Base-by-base conservation (phyloP, 1,284 basidiomycete genomes). In the Austropuccinia psidii region DNA sequence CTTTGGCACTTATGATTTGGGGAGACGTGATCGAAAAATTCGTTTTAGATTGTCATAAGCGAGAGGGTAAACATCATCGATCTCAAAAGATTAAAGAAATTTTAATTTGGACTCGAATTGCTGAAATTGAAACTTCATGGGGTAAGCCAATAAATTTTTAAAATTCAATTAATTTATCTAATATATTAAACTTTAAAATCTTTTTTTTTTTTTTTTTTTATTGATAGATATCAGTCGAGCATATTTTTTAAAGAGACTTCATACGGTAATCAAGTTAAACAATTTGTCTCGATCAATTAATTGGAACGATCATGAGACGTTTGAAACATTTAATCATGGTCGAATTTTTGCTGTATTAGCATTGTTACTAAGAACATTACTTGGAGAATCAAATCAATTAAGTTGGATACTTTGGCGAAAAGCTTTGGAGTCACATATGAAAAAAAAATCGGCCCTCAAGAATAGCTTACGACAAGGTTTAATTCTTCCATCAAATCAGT, bases 71-170 rank as follows among this genome's bases (percentile, higher is more conserved):
- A 52, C 62, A 49, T 1, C 37, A n/a, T 37, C 27, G 47, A 37
- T 37, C 49, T 15, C 47, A 37, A 13, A 31, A 69, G 31, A 58
- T 49, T 7, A 76, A 77, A 39, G 57, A 61, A 31, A 75, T 77
- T 3, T 73, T 74, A 24, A 76, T 74, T 0, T 78, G 77, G 77
- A 73, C 76, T 17, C 70, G 76, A 45, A 74, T 77, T 27, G 77
- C 77, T 0, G 77, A 78, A 58, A 77, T 77, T 9, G 77, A 78
- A 55, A 73, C 75, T 37, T 76, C 70, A 15, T 61, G 76, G 39
- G 74, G 77, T 75, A 41, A 61, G 75, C 74, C 4, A 0, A 29
- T 58, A n/a, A 13, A 21, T 24, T 29, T 21, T 61, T 31, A 52
- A n/a, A 19, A n/a, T 6, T 24, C 13, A 0, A 43, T 21, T 47